phyloP scores from a whole-genome alignment of 345 rosid genomes.

The Hibiscus tridactylites region DNA sequence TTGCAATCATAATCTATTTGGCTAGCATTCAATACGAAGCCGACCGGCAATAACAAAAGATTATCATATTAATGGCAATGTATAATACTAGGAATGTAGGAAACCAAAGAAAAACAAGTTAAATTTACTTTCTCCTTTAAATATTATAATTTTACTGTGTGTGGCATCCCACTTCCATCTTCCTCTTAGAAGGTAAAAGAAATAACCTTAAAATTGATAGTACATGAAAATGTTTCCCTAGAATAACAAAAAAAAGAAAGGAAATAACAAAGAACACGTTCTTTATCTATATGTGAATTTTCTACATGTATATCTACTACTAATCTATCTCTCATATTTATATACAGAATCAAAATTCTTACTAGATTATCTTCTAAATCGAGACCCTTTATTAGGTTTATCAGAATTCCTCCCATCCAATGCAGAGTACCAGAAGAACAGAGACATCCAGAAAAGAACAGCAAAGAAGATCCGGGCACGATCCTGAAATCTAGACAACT shows the following conservation, averaged over 20 bases:
- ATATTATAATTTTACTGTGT: background rate
- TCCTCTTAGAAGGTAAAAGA: background rate
- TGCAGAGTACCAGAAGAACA: constrained; percentile 80
- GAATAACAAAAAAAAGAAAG: background rate
- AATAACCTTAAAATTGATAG: background rate
- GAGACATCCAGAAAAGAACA: constrained; percentile 88
- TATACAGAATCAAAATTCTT: constrained; percentile 12
- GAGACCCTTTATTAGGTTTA: constrained; percentile 46
- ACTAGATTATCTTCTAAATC: constrained; percentile 41
- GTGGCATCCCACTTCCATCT: background rate
- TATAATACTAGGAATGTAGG: no score
- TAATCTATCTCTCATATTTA: background rate
- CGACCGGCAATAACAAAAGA: background rate
- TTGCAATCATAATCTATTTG: background rate
- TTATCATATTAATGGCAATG: background rate
- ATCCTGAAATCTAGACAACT: constrained; percentile 50
- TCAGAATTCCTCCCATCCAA: constrained; percentile 12
- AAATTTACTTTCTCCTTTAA: no score
- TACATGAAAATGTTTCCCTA: background rate
- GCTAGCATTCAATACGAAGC: background rate
- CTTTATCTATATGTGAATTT: background rate
- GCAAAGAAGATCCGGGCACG: constrained; percentile 63
- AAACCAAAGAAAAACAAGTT: no score
- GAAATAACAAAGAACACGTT: background rate
- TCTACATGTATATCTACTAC: background rate